These are phyloP conservation scores for Remersonia thermophila DNA, from an alignment of 2,329 filamentous ascomycete species.

Conservation along the genomic window DNA sequence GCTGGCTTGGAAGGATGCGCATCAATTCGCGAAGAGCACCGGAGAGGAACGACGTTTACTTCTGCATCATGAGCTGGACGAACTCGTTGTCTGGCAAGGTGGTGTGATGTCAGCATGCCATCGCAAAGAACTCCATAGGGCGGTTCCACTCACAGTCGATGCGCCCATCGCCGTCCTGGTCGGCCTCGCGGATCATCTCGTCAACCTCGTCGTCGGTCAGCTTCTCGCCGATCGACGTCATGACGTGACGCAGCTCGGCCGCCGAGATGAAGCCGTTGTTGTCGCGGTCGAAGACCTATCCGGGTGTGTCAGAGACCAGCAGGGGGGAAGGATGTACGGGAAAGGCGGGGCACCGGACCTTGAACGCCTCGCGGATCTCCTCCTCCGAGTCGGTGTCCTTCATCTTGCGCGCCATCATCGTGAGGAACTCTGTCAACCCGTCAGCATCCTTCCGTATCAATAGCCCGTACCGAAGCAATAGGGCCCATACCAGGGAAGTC, in stretches of 20 bases:
- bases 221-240: conserved; percentile 88
- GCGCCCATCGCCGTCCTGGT: conserved; percentile 78
- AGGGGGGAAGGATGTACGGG: too few relatives aligned
- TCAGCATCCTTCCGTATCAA: conserved; percentile 17
- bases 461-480: not conserved
- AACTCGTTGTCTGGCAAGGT: conserved; percentile 66
- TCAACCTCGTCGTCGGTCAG: conserved; percentile 83
- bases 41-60: conserved; percentile 39
- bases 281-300: conserved; percentile 70
- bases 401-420: conserved; percentile 93
- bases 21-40: conserved; percentile 9
- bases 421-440: conserved; percentile 58
- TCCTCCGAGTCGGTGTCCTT: conserved; percentile 87
- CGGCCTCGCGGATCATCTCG: conserved; percentile 86
- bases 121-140: too few relatives aligned
- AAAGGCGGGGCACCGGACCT: conserved; percentile 35
- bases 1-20: not conserved
- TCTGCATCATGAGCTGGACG: conserved; percentile 93
- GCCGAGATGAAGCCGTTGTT: conserved; percentile 89
- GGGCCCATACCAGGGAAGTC: conserved; percentile 65
- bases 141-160: conserved; percentile 59
- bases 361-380: conserved; percentile 82
- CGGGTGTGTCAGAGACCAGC: conserved; percentile 9
- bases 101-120: too few relatives aligned
- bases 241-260: conserved; percentile 77